A percentile compares a stretch with the other conserved stretches of the same genome.
phyloP scores from a whole-genome alignment of 2,329 filamentous ascomycete species.

The Juglanconis oblonga region DNA sequence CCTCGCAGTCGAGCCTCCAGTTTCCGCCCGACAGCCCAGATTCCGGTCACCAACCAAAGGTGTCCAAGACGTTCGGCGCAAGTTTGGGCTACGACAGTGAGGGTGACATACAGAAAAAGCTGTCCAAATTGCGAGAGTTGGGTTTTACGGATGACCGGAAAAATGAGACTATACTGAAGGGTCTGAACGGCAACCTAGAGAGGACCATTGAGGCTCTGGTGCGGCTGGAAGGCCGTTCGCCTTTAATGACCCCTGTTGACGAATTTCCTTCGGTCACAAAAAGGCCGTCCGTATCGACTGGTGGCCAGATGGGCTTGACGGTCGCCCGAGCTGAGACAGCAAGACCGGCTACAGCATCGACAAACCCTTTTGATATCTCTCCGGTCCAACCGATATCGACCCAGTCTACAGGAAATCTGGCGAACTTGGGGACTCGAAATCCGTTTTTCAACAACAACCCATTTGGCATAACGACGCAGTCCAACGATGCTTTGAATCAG shows the following conservation, averaged over 20 bases:
- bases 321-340: slow-evolving; percentile 22
- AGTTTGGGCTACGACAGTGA: slow-evolving; percentile 52
- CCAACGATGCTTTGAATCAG: slow-evolving; percentile 52
- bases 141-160: slow-evolving; percentile 82
- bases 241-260: slow-evolving; percentile 19
- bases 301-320: slow-evolving; percentile 21
- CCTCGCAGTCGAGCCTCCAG: slow-evolving; percentile 8
- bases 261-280: slow-evolving; percentile 12
- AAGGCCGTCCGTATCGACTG: slow-evolving; percentile 40
- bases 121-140: slow-evolving; percentile 80
- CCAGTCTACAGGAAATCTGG: slow-evolving; percentile 61
- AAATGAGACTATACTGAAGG: slow-evolving; percentile 78
- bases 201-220: slow-evolving; percentile 82
- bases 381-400: slow-evolving; percentile 59
- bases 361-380: slow-evolving; percentile 66
- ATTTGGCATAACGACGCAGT: slow-evolving; percentile 55
- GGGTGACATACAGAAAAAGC: slow-evolving; percentile 70
- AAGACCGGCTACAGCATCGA: slow-evolving; percentile 36
- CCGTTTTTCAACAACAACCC: slow-evolving; percentile 62
- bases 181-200: slow-evolving; percentile 80
- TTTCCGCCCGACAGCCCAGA: slow-evolving; percentile 21
- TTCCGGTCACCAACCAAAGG: slow-evolving; percentile 47
- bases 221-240: slow-evolving; percentile 63
- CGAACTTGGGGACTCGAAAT: slow-evolving; percentile 56
- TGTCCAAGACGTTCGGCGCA: slow-evolving; percentile 67